phyloP scores from a whole-genome alignment of 176 grass and related monocot species.

The Carex littledalei region DNA sequence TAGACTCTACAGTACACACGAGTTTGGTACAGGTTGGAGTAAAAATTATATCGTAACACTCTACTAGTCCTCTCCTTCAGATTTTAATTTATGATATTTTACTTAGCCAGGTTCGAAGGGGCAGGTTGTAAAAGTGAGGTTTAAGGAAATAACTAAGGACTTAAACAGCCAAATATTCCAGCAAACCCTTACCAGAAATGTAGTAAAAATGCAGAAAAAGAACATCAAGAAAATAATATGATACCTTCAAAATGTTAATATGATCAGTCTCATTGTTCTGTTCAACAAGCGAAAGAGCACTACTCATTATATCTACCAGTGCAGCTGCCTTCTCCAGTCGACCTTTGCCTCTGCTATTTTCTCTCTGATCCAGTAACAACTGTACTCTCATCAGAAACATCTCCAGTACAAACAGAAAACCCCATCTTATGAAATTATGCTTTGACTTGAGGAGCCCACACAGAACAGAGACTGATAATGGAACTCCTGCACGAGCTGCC shows the following conservation, averaged over 20 bases:
- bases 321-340: slow-evolving; percentile 78
- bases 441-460: slow-evolving; percentile 97
- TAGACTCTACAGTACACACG: not conserved
- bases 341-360: slow-evolving; percentile 28
- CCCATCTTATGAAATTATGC: slow-evolving; percentile 92
- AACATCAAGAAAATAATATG: not conserved
- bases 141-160: not conserved
- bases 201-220: not conserved
- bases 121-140: not conserved
- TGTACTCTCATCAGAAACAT: slow-evolving; percentile 94
- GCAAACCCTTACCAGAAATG: not conserved
- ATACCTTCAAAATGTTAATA: slow-evolving; percentile 99
- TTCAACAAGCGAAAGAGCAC: slow-evolving; percentile 74
- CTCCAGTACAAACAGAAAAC: slow-evolving; percentile 85
- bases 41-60: not conserved
- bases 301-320: slow-evolving; percentile 88
- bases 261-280: slow-evolving; percentile 94
- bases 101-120: not conserved
- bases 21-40: not conserved
- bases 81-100: slow-evolving; percentile 3
- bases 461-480: slow-evolving; percentile 72
- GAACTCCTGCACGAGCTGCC: slow-evolving; percentile 57
- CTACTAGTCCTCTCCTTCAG: not conserved
- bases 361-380: slow-evolving; percentile 92
- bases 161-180: not conserved